Conservation (phyloP, 768 basidiomycete genomes). For the Hortiboletus flavorubellus region DNA sequence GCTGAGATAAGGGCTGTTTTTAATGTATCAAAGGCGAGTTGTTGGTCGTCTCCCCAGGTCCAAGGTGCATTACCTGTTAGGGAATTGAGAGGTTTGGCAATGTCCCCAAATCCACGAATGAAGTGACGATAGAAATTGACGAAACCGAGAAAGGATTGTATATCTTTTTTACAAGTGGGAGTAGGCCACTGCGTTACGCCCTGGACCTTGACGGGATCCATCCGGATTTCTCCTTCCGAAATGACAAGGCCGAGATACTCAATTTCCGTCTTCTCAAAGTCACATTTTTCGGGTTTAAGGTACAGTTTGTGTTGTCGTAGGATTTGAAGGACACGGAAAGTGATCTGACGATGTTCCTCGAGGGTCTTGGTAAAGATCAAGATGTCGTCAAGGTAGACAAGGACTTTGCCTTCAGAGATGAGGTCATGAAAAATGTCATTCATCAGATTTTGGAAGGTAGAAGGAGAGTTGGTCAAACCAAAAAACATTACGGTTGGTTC, state of each 20-base stretch:
- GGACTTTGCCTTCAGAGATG: constrained; percentile 22
- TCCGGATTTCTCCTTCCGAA: constrained; percentile 23
- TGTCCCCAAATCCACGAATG: constrained; percentile 29
- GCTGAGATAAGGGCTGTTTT: neutral
- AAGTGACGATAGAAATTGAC: constrained; percentile 13
- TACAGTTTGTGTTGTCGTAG: constrained; percentile 21
- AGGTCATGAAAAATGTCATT: constrained; percentile 30
- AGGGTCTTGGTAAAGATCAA: constrained; percentile 26
- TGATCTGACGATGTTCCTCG: constrained; percentile 2
- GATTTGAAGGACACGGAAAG: constrained; percentile 13
- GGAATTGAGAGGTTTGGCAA: constrained; percentile 27
- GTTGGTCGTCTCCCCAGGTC: neutral
- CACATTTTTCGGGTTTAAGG: constrained; percentile 18
- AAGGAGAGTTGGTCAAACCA: constrained; percentile 26
- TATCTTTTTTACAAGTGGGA: constrained; percentile 30
- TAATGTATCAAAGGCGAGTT: neutral
- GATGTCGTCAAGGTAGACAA: constrained; percentile 35
- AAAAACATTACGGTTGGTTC: constrained; percentile 41
- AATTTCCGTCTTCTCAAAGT: constrained; percentile 14
- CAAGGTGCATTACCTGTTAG: constrained; percentile 2
- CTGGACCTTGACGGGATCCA: constrained; percentile 40
- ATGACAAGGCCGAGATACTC: constrained; percentile 37
- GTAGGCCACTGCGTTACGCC: constrained; percentile 39
- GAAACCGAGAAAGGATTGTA: constrained; percentile 44
- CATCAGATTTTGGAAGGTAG: neutral